Evolutionary conservation across 306 rosid genomes (phyloP).

Genomic region (Prunus padus): DNA sequence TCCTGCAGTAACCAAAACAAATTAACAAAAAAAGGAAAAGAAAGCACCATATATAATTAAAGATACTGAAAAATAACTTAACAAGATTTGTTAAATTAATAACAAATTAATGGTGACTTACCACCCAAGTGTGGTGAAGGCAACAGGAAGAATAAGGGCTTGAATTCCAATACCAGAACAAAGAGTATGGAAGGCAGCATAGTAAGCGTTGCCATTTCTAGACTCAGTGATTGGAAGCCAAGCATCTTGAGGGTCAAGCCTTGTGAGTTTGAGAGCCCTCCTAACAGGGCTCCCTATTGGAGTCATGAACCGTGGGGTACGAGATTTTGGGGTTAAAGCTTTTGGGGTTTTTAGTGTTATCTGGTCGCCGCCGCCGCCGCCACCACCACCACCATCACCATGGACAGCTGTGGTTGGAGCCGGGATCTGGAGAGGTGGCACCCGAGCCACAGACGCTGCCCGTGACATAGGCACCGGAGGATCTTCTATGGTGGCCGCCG

Average conservation of each 20-base stretch:
- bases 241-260: slow-evolving; percentile 43
- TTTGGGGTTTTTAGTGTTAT: slow-evolving; percentile 22
- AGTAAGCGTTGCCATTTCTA: slow-evolving; percentile 48
- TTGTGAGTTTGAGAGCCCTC: slow-evolving; percentile 31
- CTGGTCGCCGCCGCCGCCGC: slow-evolving; percentile 6
- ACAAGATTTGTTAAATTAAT: background rate
- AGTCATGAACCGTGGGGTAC: slow-evolving; percentile 35
- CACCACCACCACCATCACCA: no score
- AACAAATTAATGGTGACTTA: slow-evolving; percentile 10
- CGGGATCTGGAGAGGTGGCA: slow-evolving; percentile 11
- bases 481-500: background rate
- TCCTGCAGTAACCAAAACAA: slow-evolving; percentile 26
- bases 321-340: slow-evolving; percentile 20
- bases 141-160: slow-evolving; percentile 48
- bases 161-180: slow-evolving; percentile 59
- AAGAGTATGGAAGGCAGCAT: slow-evolving; percentile 48
- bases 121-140: slow-evolving; percentile 52
- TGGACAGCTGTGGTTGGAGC: background rate
- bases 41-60: background rate
- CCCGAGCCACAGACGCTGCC: slow-evolving; percentile 19
- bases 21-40: background rate
- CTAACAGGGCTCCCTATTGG: slow-evolving; percentile 35
- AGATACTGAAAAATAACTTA: background rate
- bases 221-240: slow-evolving; percentile 70
- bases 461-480: slow-evolving; percentile 1